Base-by-base conservation (phyloP, 306 rosid genomes). In the Delonix regia region DNA sequence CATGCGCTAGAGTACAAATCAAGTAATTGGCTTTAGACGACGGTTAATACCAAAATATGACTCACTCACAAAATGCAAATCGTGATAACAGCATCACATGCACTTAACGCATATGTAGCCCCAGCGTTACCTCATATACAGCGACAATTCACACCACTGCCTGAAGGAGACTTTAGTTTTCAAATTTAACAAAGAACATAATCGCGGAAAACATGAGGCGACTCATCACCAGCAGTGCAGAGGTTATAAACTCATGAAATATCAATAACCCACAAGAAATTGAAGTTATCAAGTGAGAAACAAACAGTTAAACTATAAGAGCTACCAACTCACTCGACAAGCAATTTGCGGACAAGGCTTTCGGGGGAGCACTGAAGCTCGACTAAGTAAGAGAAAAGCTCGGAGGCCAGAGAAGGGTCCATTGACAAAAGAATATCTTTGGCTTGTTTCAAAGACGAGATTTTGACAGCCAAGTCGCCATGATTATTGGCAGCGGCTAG, bases 401-500 rank as follows among this genome's bases (percentile, higher is more conserved):
- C 94, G 22, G 90, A 84, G 28, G 97, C 91, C 5, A 75, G 75
- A 24, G 98, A 84, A 1, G 88, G 88, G 14, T 94, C 93, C 73
- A 84, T 15, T 78, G 98, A 86, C 1, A 90, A 73, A 21, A 94
- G 85, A 30, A 92, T 78, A 73, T 86, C 93, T 69, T 84, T 92
- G 68, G 91, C 96, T 81, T 94, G 97, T 64, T 78, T 87, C 10
- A 94, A 36, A 61, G 98, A 94, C 0, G 93, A 87, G 69, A 90
- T 82, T 83, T 94, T 94, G 51, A 94, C 93, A 78, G 85, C 80
- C 89, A 94, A 77, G 88, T 94, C 98, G 47, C 96, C 98, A 42
- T 94, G 96, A 88, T 92, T 94, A 81, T 94, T 92, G 74, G 92
- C 96, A 4, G 96, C 84, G 81, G 98, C 94, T 78, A 92, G 90